These are phyloP conservation scores for Trichothecium roseum DNA, from an alignment of 2,329 filamentous ascomycete genomes.

Conservation along the genomic window DNA sequence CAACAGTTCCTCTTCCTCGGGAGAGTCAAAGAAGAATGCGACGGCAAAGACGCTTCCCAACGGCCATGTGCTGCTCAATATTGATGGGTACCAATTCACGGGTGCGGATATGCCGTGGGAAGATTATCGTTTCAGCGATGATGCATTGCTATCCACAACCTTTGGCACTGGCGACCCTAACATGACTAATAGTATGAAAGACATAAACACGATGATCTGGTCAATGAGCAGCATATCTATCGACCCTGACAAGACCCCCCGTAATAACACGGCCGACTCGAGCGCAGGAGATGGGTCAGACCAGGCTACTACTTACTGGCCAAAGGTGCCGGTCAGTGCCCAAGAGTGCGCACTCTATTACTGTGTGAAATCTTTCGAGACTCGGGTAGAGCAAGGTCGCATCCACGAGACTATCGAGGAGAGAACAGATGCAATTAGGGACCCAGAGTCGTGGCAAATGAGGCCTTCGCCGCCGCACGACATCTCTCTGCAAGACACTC, in stretches of 20 bases:
- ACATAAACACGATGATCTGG: slow-evolving; percentile 9
- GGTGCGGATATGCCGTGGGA: neutral
- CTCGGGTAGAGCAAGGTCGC: too few relatives aligned
- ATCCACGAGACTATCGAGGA: too few relatives aligned
- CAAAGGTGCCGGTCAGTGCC: neutral
- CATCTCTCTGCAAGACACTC: too few relatives aligned
- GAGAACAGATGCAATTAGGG: too few relatives aligned
- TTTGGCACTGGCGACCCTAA: slow-evolving; percentile 7
- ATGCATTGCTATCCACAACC: slow-evolving; percentile 4
- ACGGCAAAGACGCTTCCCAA: neutral
- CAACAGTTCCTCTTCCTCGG: neutral
- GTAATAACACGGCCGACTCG: neutral
- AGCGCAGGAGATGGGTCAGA: too few relatives aligned
- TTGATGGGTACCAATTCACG: too few relatives aligned
- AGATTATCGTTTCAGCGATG: too few relatives aligned
- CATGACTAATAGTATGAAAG: slow-evolving; percentile 7
- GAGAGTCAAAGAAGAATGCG: neutral
- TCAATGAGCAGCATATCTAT: slow-evolving; percentile 7
- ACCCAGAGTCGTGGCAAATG: too few relatives aligned
- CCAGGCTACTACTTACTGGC: neutral
- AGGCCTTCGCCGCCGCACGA: too few relatives aligned
- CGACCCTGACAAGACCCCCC: neutral
- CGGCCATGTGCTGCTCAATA: slow-evolving; percentile 1
- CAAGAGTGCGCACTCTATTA: slow-evolving; percentile 1
- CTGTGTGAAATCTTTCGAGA: neutral